Base-by-base conservation (phyloP, 495 filamentous ascomycete species). In the Halenospora varia region DNA sequence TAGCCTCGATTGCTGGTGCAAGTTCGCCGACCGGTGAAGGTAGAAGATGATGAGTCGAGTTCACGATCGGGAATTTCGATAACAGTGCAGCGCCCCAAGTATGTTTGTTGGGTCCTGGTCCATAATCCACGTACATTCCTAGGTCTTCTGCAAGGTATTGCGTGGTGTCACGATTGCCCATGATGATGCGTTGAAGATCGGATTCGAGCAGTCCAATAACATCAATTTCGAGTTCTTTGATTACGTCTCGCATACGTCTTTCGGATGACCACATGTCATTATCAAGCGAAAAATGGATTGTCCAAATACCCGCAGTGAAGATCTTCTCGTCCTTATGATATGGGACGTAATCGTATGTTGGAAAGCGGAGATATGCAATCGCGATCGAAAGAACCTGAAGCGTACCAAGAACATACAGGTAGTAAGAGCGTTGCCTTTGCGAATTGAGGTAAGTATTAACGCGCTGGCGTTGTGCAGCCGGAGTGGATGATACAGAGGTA, bases 201-300 rank as follows among this genome's bases (percentile, higher is more conserved):
- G 87, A 88, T 68, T 99, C 95, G 29, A 99, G 79, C 44, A 99
- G 82, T 41, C 95, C 95, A 56, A 99, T 82, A 44, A 99, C 89
- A 66, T 99, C 95, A 40, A 99, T 74, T 70, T 99, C 95, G 17
- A 96, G 75, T 67, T 97, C 94, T 64, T 90, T 88, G 66, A 99
- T 88, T 10, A 96, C 74, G 74, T 96, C 85, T 61, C 89, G 89
- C 81, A 97, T 95, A 51, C 95, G 93, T 56, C 87, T 85, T 72
- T 97, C 93, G 2, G 92, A 94, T 20, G 88, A 89, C 91, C 92
- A 97, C 95, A 97, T 97, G 71, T 97, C 88, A 68, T 99, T 99
- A 75, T 99, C 95, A 23, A 99, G 84, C 23, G 86, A 90, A 68
- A 99, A 99, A 77, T 99, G 95, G 51, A 97, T 92, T 0, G 95